Evolutionary conservation across 2,329 filamentous ascomycete species (phyloP).

Genomic region (Penicillium oxalicum): DNA sequence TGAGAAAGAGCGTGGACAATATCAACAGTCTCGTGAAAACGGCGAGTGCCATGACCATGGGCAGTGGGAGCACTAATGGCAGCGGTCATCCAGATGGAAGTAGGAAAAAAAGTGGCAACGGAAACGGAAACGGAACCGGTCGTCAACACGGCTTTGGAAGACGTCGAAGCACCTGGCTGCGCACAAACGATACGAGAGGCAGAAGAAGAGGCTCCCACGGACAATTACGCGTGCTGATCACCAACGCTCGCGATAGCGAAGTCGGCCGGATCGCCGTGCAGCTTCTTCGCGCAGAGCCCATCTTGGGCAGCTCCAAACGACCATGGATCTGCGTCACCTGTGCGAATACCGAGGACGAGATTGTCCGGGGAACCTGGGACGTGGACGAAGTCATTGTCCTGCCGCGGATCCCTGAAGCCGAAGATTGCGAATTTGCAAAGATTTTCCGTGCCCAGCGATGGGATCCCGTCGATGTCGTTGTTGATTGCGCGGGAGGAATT

Average conservation of each 20-base stretch:
- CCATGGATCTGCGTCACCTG: conserved; percentile 39
- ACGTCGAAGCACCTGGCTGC: not conserved
- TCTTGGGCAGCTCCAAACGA: conserved; percentile 24
- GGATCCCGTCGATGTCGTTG: conserved; percentile 36
- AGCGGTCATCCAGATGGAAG: not conserved
- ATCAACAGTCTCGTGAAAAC: conserved; percentile 1
- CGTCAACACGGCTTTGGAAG: not conserved
- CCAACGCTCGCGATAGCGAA: conserved; percentile 33
- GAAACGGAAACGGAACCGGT: conserved; percentile 2
- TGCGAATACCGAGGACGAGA: conserved; percentile 21
- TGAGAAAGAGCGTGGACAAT: conserved; percentile 1
- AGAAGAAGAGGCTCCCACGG: conserved; percentile 6
- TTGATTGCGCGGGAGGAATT: conserved; percentile 35
- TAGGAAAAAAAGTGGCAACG: not conserved
- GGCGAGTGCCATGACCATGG: not conserved
- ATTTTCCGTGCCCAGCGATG: conserved; percentile 29
- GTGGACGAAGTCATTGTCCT: conserved; percentile 33
- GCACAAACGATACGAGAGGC: not conserved
- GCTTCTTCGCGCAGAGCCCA: conserved; percentile 30
- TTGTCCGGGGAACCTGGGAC: conserved; percentile 23
- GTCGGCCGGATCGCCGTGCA: conserved; percentile 35
- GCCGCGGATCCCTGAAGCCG: conserved; percentile 18
- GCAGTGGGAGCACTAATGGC: conserved; percentile 7
- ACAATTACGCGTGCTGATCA: conserved; percentile 33
- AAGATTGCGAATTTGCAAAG: conserved; percentile 26